Evolutionary conservation across 192 early-diverging fungal genomes (phyloP).

Genomic region (Mortierella alpina): DNA sequence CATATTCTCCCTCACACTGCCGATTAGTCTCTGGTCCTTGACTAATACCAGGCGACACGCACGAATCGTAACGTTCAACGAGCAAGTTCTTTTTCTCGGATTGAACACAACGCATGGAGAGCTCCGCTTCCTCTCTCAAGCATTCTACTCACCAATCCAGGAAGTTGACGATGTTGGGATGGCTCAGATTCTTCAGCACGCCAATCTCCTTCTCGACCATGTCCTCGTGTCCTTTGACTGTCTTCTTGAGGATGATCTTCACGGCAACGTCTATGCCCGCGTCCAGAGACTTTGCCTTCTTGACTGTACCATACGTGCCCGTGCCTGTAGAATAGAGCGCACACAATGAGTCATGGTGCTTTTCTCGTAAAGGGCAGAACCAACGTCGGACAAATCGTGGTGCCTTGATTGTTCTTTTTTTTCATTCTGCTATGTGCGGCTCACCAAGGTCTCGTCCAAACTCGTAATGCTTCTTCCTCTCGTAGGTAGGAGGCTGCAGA

Average conservation of each 20-base stretch:
- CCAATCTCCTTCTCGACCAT: constrained; percentile 95
- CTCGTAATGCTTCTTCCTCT: constrained; percentile 75
- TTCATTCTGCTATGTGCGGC: neutral
- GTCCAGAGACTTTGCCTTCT: constrained; percentile 71
- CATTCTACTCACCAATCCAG: constrained; percentile 73
- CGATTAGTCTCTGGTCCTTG: no score
- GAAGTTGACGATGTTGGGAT: constrained; percentile 91
- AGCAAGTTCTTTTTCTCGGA: neutral
- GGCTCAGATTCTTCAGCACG: constrained; percentile 83
- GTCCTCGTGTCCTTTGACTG: constrained; percentile 82
- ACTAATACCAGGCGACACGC: no score
- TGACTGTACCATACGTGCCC: constrained; percentile 82
- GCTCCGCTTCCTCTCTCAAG: no score
- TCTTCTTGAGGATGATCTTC: constrained; percentile 92
- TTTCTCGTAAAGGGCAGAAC: no score
- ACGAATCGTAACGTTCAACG: neutral
- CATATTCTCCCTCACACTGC: no score
- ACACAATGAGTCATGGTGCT: neutral
- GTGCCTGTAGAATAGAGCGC: constrained; percentile 44
- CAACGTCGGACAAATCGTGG: neutral
- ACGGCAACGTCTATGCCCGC: constrained; percentile 85
- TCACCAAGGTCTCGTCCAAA: constrained; percentile 70
- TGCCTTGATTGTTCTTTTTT: neutral
- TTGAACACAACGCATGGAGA: no score
- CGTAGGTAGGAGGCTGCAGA: constrained; percentile 66